phyloP scores from a whole-genome alignment of 106 monocot species.

The Dioscorea dumetorum region DNA sequence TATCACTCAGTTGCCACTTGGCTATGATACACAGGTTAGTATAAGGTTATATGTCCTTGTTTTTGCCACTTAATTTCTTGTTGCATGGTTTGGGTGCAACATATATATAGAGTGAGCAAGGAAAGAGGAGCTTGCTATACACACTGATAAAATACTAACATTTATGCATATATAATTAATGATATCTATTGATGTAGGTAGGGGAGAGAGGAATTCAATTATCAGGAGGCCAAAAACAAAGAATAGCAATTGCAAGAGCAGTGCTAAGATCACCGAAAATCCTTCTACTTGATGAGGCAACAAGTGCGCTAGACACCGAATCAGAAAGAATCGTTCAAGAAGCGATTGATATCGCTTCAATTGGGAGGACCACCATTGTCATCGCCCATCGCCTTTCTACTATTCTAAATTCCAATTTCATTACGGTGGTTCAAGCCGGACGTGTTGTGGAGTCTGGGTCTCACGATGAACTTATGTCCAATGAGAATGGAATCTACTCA shows the following conservation, averaged over 20 bases:
- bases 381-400: slow-evolving; percentile 1
- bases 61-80: too few species aligned
- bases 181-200: background rate
- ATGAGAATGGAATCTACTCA: too few species aligned
- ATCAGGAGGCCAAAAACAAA: slow-evolving; percentile 3
- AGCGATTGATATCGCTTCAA: background rate
- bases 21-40: too few species aligned
- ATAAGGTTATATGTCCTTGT: too few species aligned
- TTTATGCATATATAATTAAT: too few species aligned
- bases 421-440: background rate
- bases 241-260: background rate
- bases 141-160: too few species aligned
- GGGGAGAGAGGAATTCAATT: background rate
- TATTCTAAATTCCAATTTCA: background rate
- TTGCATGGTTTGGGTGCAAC: too few species aligned
- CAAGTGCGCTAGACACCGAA: slow-evolving; percentile 1
- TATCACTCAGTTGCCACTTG: too few species aligned
- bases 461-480: background rate
- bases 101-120: too few species aligned
- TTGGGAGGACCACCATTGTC: background rate
- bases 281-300: slow-evolving; percentile 2
- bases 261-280: background rate
- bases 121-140: too few species aligned
- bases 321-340: background rate
- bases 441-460: background rate